Base-by-base conservation (phyloP, 148 eudicot genomes). In the Camellia granthamiana region DNA sequence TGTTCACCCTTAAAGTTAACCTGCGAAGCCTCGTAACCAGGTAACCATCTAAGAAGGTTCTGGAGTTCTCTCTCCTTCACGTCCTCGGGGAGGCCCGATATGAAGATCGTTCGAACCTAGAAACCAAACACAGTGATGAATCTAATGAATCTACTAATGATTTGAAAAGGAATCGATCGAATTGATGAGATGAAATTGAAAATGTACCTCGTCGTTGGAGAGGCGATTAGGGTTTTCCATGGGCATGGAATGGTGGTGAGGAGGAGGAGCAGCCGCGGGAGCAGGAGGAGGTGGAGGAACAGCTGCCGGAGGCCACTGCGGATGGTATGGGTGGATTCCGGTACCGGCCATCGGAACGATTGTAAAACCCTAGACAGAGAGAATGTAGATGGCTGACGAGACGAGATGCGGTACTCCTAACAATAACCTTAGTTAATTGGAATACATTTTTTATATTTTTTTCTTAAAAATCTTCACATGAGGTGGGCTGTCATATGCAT, bases 1-100 rank as follows among this genome's bases (percentile, higher is more conserved):
- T 86, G 90, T 69, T 93, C 95, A 1, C 93, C 98, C 79, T 95
- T 95, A 80, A 82, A 90, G 77, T 95, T 95, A 74, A 95, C 91
- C 86, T 95, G 99, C 2, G 99, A 95, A n/a, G 99, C 99, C 84
- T 93, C 99, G 60, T 95, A 95, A 5, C 99, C 99, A 0, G 99
- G 99, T 2, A 95, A 82, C 99, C 99, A 95, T 59, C 99, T 84
- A 72, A 95, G 76, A 81, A 93, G 67, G 77, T 93, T 95, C 88
- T 84, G 93, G 69, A 95, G 77, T 64, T 95, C 99, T 77, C 99
- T 86, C 88, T 95, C 99, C 85, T 95, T 95, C 61, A 95, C 98
- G 76, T 95, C 99, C 83, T 88, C 91, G 6, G 99, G 99, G 19
- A 95, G 83, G 2, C 99, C 99, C 1, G 99, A 88, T 47, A 95